Evolutionary conservation across 805 yeast species (phyloP).

Genomic region (Wickerhamiella qilinensis): DNA sequence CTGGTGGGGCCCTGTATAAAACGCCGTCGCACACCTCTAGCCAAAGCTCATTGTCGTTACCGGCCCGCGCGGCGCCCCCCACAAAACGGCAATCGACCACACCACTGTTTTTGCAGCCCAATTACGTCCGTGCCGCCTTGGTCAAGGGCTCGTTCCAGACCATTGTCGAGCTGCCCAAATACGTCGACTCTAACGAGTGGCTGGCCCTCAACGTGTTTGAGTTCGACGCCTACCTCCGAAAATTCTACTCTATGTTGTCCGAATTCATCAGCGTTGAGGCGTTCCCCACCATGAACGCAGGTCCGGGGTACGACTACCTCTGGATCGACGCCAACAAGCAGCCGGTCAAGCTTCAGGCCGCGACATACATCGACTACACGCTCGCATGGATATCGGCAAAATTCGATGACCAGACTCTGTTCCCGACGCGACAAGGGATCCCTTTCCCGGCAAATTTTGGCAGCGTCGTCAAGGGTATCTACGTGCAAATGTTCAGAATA

Average conservation of each 20-base stretch:
- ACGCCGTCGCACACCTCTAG: constrained; percentile 3
- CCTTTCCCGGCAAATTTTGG: constrained; percentile 80
- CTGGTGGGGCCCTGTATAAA: constrained; percentile 1
- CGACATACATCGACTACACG: constrained; percentile 83
- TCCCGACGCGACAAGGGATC: constrained; percentile 78
- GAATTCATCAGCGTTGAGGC: constrained; percentile 84
- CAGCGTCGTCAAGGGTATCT: constrained; percentile 71
- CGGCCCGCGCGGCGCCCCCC: neutral
- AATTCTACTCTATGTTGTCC: constrained; percentile 76
- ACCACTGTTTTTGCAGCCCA: constrained; percentile 76
- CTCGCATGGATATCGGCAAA: constrained; percentile 79
- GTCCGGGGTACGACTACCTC: constrained; percentile 74
- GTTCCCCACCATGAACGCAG: constrained; percentile 91
- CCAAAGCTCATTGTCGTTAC: constrained; percentile 3
- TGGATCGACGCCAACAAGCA: constrained; percentile 79
- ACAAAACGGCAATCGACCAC: constrained; percentile 4
- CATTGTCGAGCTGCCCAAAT: constrained; percentile 85
- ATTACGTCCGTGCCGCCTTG: constrained; percentile 81
- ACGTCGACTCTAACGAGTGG: constrained; percentile 94
- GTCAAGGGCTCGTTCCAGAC: constrained; percentile 96
- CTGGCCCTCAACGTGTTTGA: constrained; percentile 85
- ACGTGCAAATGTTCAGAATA: constrained; percentile 83
- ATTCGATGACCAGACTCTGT: constrained; percentile 73
- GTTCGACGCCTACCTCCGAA: constrained; percentile 67
- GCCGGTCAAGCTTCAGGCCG: constrained; percentile 76